These are phyloP conservation scores for Thraustochytrium sp. DNA, from an alignment of 352 stramenopile species.

Conservation along the genomic window DNA sequence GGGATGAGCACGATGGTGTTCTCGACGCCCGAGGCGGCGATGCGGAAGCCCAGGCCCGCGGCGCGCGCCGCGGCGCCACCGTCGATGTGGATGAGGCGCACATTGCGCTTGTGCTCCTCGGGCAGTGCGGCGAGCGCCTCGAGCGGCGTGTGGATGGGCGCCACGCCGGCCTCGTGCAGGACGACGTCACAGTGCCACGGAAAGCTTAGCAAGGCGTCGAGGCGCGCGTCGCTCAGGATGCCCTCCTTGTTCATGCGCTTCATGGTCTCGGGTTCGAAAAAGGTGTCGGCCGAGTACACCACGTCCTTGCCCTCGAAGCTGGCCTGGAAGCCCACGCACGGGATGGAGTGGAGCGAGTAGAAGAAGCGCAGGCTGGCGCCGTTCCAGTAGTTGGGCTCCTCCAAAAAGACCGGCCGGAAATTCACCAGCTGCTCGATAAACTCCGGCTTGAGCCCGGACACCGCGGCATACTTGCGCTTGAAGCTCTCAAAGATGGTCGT, in stretches of 20 bases:
- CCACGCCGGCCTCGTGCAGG: slow-evolving; percentile 85
- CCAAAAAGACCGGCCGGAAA: slow-evolving; percentile 71
- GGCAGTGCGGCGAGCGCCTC: slow-evolving; percentile 83
- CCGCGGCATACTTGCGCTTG: slow-evolving; percentile 87
- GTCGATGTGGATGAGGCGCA: slow-evolving; percentile 40
- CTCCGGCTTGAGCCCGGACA: slow-evolving; percentile 78
- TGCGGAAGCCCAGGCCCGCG: slow-evolving; percentile 24
- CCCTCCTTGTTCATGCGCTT: slow-evolving; percentile 68
- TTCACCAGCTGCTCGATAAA: slow-evolving; percentile 65
- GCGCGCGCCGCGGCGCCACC: not conserved
- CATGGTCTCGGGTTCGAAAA: slow-evolving; percentile 82
- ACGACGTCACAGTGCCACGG: slow-evolving; percentile 86
- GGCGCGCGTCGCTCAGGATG: slow-evolving; percentile 72
- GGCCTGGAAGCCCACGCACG: slow-evolving; percentile 88
- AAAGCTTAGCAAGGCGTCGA: slow-evolving; percentile 82
- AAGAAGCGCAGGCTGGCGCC: slow-evolving; percentile 92
- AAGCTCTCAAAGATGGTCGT: slow-evolving; percentile 93
- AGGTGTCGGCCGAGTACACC: slow-evolving; percentile 88
- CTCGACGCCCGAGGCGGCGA: slow-evolving; percentile 5
- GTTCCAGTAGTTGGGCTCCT: slow-evolving; percentile 86
- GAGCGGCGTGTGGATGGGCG: slow-evolving; percentile 89
- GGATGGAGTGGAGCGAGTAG: slow-evolving; percentile 91
- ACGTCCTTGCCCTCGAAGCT: slow-evolving; percentile 34
- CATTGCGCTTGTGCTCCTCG: slow-evolving; percentile 48
- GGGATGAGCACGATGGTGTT: slow-evolving; percentile 40